These are phyloP conservation scores for Termitomyces sp. DNA, from an alignment of 768 basidiomycete species.

Conservation along the genomic window DNA sequence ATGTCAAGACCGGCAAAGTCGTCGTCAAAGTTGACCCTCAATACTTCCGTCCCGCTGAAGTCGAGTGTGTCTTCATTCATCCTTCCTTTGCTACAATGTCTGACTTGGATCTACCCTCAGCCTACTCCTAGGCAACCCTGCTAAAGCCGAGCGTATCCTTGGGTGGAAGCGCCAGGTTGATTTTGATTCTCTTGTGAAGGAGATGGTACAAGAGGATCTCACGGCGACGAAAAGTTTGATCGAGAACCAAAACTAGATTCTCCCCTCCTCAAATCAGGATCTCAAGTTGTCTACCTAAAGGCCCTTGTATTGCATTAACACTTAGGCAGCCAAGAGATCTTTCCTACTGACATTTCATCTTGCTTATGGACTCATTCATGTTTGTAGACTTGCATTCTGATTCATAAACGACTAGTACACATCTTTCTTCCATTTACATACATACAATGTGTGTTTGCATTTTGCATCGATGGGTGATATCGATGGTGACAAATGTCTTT, in stretches of 20 bases:
- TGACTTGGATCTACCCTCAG: constrained; percentile 31
- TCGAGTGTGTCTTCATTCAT: constrained; percentile 61
- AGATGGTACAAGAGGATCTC: constrained; percentile 89
- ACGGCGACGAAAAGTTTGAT: constrained; percentile 69
- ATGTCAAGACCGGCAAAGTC: constrained; percentile 61
- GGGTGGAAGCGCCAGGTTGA: constrained; percentile 88
- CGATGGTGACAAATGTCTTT: background rate
- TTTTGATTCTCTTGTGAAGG: constrained; percentile 81
- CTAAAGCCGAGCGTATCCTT: constrained; percentile 84
- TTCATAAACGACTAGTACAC: background rate
- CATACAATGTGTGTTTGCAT: no score
- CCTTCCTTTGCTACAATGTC: background rate
- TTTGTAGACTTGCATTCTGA: background rate
- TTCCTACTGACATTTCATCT: background rate
- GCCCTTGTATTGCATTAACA: background rate
- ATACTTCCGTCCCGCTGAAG: constrained; percentile 96
- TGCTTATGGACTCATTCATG: background rate
- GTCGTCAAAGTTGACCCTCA: constrained; percentile 82
- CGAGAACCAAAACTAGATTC: constrained; percentile 75
- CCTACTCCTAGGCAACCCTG: constrained; percentile 80
- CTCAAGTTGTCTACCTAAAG: background rate
- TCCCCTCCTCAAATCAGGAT: background rate
- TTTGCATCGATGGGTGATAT: background rate
- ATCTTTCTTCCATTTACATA: background rate
- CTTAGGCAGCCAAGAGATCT: background rate